phyloP scores from a whole-genome alignment of 768 basidiomycete genomes.

The Trametes villosa region DNA sequence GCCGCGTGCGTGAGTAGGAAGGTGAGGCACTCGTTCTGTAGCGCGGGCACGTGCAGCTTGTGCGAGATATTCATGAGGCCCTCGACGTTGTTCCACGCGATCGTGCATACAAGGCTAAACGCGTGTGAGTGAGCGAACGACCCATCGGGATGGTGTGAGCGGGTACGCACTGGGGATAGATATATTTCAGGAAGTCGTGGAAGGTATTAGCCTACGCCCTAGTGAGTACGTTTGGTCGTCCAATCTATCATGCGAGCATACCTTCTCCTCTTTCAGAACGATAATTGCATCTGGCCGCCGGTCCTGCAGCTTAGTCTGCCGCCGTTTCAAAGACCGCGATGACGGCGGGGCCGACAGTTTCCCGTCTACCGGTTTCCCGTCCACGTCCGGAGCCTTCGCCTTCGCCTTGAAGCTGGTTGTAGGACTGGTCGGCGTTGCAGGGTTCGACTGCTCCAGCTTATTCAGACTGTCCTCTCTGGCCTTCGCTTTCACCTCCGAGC shows the following conservation, averaged over 20 bases:
- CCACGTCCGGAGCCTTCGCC: constrained; percentile 23
- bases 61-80: constrained; percentile 89
- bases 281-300: constrained; percentile 79
- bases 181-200: constrained; percentile 91
- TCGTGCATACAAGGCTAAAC: constrained; percentile 83
- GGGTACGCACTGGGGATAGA: constrained; percentile 79
- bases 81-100: constrained; percentile 95
- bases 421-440: constrained; percentile 16
- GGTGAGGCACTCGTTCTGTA: constrained; percentile 81
- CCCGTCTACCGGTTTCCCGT: too few species aligned
- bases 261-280: constrained; percentile 88
- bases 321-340: constrained; percentile 18
- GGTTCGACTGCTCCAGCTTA: constrained; percentile 53
- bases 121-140: constrained; percentile 1
- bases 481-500: constrained; percentile 36
- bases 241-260: constrained; percentile 35
- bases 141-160: not conserved
- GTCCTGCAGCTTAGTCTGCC: constrained; percentile 15
- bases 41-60: constrained; percentile 81
- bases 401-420: constrained; percentile 18
- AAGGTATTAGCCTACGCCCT: constrained; percentile 71
- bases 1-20: constrained; percentile 94
- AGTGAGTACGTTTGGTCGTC: constrained; percentile 1
- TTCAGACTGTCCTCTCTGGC: constrained; percentile 60
- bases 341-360: constrained; percentile 8